phyloP scores from a whole-genome alignment of 257 asterid species.

The Solanum sejunctum region DNA sequence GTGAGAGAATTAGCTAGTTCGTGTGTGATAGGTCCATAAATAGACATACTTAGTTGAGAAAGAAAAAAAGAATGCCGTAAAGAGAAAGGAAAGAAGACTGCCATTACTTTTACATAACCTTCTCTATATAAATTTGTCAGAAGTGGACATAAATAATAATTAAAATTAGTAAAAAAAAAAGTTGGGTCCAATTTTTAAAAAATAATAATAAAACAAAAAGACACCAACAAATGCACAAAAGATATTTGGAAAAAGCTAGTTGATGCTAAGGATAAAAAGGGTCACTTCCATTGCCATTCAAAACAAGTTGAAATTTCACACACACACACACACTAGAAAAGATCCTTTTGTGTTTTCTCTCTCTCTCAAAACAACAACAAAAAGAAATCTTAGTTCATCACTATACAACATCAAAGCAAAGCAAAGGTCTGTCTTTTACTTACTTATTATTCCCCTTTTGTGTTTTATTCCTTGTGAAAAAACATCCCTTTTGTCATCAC shows the following conservation, averaged over 20 bases:
- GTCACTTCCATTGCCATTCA: conserved; percentile 2
- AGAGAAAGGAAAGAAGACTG: conserved; percentile 60
- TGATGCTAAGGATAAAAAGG: conserved; percentile 33
- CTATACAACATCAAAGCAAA: not conserved
- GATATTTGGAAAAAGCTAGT: conserved; percentile 11
- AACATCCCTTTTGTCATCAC: conserved; percentile 5
- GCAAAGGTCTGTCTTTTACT: conserved; percentile 12
- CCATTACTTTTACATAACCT: conserved; percentile 35
- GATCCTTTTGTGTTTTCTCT: not conserved
- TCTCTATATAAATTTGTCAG: conserved; percentile 11
- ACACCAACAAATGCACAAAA: conserved; percentile 21
- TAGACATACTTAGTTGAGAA: conserved; percentile 22
- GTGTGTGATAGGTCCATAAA: conserved; percentile 26
- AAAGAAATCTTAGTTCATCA: not conserved
- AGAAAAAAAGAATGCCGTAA: conserved; percentile 50
- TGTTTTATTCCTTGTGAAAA: conserved; percentile 5
- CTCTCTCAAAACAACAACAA: not conserved
- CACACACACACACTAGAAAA: no score
- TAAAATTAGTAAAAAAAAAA: conserved; percentile 1
- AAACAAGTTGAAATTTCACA: not conserved
- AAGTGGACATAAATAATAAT: not conserved
- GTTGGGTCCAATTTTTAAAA: conserved; percentile 7
- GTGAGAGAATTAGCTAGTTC: not conserved
- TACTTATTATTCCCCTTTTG: conserved; percentile 6
- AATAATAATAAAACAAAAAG: conserved; percentile 24